Conservation (phyloP, 768 basidiomycete genomes). For the Gautieria morchelliformis region DNA sequence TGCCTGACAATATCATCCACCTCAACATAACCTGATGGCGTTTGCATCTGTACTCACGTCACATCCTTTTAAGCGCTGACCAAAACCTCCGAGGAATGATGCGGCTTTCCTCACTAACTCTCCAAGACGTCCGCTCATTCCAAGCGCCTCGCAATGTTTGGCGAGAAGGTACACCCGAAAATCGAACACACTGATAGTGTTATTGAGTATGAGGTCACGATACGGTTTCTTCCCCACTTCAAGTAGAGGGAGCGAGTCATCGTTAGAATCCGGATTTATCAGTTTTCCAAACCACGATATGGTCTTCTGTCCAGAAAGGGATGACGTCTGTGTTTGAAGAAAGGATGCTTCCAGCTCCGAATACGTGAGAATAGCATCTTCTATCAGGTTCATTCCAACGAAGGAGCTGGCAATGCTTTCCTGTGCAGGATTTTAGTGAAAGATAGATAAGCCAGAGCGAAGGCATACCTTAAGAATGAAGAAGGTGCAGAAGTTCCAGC, state of each 20-base stretch:
- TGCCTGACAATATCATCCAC: slow-evolving; percentile 23
- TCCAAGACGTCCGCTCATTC: slow-evolving; percentile 51
- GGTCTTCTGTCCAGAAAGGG: slow-evolving; percentile 46
- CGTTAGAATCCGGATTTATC: slow-evolving; percentile 56
- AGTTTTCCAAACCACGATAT: slow-evolving; percentile 89
- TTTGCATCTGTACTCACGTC: slow-evolving; percentile 39
- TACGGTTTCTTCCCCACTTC: slow-evolving; percentile 76
- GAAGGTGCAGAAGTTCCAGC: slow-evolving; percentile 98
- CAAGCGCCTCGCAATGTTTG: slow-evolving; percentile 71
- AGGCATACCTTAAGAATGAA: slow-evolving; percentile 80
- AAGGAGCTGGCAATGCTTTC: slow-evolving; percentile 91
- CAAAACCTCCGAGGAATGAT: slow-evolving; percentile 70
- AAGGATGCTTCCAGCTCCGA: slow-evolving; percentile 88
- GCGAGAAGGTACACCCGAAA: slow-evolving; percentile 86
- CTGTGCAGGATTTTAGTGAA: slow-evolving; percentile 30
- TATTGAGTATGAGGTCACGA: slow-evolving; percentile 78
- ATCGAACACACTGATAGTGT: slow-evolving; percentile 89
- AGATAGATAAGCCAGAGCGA: background rate
- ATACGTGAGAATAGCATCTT: slow-evolving; percentile 84
- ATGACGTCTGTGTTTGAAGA: slow-evolving; percentile 45
- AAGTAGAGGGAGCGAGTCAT: slow-evolving; percentile 78
- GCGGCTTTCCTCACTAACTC: slow-evolving; percentile 66
- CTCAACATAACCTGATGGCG: background rate
- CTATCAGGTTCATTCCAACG: slow-evolving; percentile 79
- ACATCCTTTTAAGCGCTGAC: slow-evolving; percentile 61